These are phyloP conservation scores for Trifolium dubium DNA, from an alignment of 306 rosid genomes.

Conservation along the genomic window DNA sequence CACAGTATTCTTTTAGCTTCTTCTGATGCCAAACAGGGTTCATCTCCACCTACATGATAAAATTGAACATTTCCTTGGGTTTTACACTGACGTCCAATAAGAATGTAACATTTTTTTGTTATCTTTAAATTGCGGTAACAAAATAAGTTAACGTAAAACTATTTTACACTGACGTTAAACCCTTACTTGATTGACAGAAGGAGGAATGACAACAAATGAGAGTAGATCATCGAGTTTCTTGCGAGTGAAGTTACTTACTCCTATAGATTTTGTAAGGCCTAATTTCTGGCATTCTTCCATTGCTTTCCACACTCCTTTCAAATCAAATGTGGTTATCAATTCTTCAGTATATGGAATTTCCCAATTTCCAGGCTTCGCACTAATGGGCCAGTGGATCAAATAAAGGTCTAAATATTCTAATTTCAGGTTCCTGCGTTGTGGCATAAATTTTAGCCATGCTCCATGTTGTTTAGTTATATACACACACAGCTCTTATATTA, in stretches of 20 bases:
- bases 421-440: slow-evolving; percentile 38
- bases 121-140: no score
- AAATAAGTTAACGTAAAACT: no score
- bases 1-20: slow-evolving; percentile 55
- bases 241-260: slow-evolving; percentile 53
- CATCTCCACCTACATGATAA: slow-evolving; percentile 60
- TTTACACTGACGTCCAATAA: no score
- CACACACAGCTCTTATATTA: no score
- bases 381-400: slow-evolving; percentile 53
- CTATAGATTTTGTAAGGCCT: slow-evolving; percentile 51
- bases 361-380: slow-evolving; percentile 41
- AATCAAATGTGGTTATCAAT: slow-evolving; percentile 37
- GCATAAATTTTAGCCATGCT: background rate
- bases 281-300: slow-evolving; percentile 52
- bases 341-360: slow-evolving; percentile 35
- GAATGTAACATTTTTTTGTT: no score
- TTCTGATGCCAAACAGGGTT: slow-evolving; percentile 57
- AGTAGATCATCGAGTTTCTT: slow-evolving; percentile 48
- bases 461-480: background rate
- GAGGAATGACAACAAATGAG: slow-evolving; percentile 41
- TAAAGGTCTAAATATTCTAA: slow-evolving; percentile 52
- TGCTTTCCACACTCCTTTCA: slow-evolving; percentile 49
- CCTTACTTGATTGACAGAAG: slow-evolving; percentile 51
- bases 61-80: background rate
- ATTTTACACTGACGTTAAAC: no score